Conservation (phyloP, 208 protist species). For the Acanthamoeba healyi region DNA sequence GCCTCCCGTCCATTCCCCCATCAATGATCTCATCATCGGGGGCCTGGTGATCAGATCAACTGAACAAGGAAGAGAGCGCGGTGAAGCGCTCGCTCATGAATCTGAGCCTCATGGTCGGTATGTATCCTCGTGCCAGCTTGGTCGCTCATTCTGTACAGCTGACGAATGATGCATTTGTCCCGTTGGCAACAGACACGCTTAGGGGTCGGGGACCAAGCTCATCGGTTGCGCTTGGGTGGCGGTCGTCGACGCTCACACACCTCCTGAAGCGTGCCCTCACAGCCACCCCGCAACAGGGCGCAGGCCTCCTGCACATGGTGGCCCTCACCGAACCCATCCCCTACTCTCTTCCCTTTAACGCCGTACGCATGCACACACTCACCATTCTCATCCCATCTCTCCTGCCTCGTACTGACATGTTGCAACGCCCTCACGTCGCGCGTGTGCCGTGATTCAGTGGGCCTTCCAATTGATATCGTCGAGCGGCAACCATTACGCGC, state of each 20-base stretch:
- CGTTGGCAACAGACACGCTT: background rate
- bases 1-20: background rate
- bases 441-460: background rate
- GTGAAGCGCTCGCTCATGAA: constrained; percentile 13
- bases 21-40: background rate
- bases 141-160: too few species aligned
- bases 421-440: background rate
- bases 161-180: background rate
- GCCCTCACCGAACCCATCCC: constrained; percentile 23
- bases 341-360: background rate
- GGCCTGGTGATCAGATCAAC: background rate
- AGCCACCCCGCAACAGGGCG: background rate
- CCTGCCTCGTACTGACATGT: background rate
- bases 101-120: constrained; percentile 30
- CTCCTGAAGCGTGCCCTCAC: background rate
- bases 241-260: constrained; percentile 27
- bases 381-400: background rate
- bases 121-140: too few species aligned
- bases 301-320: constrained; percentile 11
- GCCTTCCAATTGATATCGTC: constrained; percentile 10
- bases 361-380: too few species aligned
- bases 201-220: background rate
- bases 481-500: background rate
- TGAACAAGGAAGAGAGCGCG: background rate
- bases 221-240: background rate